phyloP scores from a whole-genome alignment of 1,139 yeast species.

The Ogataea hybrid region DNA sequence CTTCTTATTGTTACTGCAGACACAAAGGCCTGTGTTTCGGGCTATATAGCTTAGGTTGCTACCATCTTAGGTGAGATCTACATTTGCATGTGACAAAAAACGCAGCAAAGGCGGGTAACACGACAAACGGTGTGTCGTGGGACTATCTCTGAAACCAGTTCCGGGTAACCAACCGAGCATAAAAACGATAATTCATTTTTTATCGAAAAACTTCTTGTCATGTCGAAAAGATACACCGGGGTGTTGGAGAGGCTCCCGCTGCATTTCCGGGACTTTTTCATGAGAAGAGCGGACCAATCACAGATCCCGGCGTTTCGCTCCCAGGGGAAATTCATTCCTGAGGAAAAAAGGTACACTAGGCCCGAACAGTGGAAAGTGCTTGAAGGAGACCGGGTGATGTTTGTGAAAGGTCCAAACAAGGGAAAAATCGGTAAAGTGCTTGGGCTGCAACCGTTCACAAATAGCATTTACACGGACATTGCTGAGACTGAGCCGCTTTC shows the following conservation, averaged over 20 bases:
- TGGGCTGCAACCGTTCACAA: constrained; percentile 45
- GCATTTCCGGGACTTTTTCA: constrained; percentile 3
- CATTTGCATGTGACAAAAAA: neutral
- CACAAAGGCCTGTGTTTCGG: neutral
- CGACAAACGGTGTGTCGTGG: neutral
- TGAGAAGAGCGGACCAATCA: constrained; percentile 15
- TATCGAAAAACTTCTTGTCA: neutral
- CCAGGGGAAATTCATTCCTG: constrained; percentile 32
- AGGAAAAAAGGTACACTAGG: constrained; percentile 37
- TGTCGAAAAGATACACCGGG: constrained; percentile 6
- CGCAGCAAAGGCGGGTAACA: neutral
- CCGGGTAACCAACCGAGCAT: constrained; percentile 2
- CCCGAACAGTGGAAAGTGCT: constrained; percentile 50
- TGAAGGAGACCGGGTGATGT: constrained; percentile 64
- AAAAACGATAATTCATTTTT: neutral
- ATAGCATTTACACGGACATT: constrained; percentile 52
- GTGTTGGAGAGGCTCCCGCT: constrained; percentile 10
- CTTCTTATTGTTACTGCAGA: neutral
- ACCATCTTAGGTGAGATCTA: neutral
- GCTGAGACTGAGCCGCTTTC: constrained; percentile 53
- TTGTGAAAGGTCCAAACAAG: constrained; percentile 64
- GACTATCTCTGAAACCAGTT: neutral
- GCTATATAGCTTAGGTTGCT: neutral
- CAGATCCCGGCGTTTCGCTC: constrained; percentile 32
- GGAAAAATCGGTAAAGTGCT: constrained; percentile 68